These are phyloP conservation scores for Exophiala sp. DNA, from an alignment of 2,329 filamentous ascomycete species.

Conservation along the genomic window DNA sequence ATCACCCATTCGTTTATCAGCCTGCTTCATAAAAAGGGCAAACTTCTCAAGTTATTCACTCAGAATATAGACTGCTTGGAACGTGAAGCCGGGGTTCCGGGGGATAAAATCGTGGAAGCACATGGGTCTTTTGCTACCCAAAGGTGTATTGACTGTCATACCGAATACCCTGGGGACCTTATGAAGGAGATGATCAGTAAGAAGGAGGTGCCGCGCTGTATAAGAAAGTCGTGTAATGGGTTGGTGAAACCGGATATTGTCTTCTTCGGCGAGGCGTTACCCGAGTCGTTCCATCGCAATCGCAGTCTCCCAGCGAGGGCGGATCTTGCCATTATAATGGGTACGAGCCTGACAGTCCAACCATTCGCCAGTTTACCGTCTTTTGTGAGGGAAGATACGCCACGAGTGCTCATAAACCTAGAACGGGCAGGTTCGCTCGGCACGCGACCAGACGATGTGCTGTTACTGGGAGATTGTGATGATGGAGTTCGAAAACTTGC, in stretches of 20 bases:
- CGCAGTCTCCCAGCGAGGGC: conserved; percentile 53
- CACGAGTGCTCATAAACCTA: conserved; percentile 80
- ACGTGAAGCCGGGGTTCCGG: conserved; percentile 74
- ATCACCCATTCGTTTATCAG: conserved; percentile 84
- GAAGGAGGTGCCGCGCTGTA: conserved; percentile 66
- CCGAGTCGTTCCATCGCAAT: conserved; percentile 58
- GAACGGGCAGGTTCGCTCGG: conserved; percentile 77
- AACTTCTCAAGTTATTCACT: conserved; percentile 82
- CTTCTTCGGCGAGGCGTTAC: conserved; percentile 78
- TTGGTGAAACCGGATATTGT: conserved; percentile 92
- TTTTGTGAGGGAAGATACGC: conserved; percentile 55
- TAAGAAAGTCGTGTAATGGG: conserved; percentile 58
- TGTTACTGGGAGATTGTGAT: conserved; percentile 78
- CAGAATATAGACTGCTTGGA: conserved; percentile 98
- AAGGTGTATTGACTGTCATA: conserved; percentile 82
- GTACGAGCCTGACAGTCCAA: conserved; percentile 79
- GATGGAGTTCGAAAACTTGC: conserved; percentile 72
- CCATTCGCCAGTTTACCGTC: conserved; percentile 79
- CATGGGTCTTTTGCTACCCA: conserved; percentile 93
- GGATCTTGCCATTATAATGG: conserved; percentile 77
- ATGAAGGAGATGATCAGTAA: conserved; percentile 66
- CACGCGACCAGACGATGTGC: conserved; percentile 71
- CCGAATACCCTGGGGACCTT: conserved; percentile 61
- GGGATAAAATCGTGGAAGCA: conserved; percentile 78
- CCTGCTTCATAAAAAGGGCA: conserved; percentile 69